Base-by-base conservation (phyloP, 2,329 filamentous ascomycete genomes). In the Huntiella omanensis region DNA sequence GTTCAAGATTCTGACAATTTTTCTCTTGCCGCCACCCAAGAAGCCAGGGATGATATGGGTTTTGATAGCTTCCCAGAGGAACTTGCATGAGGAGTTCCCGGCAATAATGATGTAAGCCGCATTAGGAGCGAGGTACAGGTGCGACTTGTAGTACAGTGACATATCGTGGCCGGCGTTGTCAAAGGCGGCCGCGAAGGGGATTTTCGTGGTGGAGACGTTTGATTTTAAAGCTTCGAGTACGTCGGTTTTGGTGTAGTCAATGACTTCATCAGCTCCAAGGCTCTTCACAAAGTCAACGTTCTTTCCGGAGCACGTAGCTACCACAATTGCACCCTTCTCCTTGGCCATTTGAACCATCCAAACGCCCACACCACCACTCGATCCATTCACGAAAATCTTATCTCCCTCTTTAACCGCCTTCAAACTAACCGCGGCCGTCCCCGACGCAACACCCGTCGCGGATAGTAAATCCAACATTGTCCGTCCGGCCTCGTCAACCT, bases 331-430 rank as follows among this genome's bases (percentile, higher is more conserved):
- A 0, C 75, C 77, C 3, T 75, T 53, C 0, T 64, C 60, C 54
- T 81, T 81, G 5, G 74, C 77, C 17, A 81, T 67, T 55, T 82
- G 78, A 40, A 82, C 73, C 0, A 65, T 70, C 50, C 68, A 78
- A 0, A 69, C 65, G 1, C 78, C 78, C 1, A 67, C 69, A 1
- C 77, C 78, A 1, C 78, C 78, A 0, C 70, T 74, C 0, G 75
- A 75, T 4, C 75, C 76, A 49, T 80, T 80, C 55, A 82, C 69
- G 49, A 81, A 75, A 10, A 82, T 64, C 53, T 65, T 69, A 45
- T 71, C 65, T n/a, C 73, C 73, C 3, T 58, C 10, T 10, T 15
- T 16, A 12, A 46, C 12, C n/a, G 7, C 47, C n/a, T 16, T 22
- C n/a, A 45, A 19, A 4, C 10, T 42, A 16, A 45, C 6, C 8